These are phyloP conservation scores for Omphalotus guepiniiformis DNA, from an alignment of 768 basidiomycete species.

Conservation along the genomic window DNA sequence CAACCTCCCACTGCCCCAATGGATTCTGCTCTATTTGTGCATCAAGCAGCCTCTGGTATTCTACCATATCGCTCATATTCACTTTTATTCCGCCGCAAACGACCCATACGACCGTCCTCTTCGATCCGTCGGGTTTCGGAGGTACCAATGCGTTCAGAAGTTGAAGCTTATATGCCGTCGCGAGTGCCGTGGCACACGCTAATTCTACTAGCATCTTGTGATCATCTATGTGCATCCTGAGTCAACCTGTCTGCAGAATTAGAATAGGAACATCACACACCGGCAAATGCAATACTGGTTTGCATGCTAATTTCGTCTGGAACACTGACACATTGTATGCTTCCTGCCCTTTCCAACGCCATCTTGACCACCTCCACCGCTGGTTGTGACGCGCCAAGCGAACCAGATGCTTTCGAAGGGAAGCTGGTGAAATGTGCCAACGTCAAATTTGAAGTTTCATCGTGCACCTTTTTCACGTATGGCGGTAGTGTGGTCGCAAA, in stretches of 20 bases:
- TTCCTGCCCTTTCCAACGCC: conserved; percentile 57
- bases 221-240: conserved; percentile 48
- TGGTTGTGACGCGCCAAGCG: conserved; percentile 67
- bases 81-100: conserved; percentile 73
- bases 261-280: conserved; percentile 32
- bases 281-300: conserved; percentile 49
- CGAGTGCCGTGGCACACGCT: conserved; percentile 67
- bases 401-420: conserved; percentile 62
- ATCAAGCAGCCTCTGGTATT: conserved; percentile 40
- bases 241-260: neutral
- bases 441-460: conserved; percentile 39
- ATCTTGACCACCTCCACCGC: conserved; percentile 57
- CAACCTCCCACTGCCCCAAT: conserved; percentile 30
- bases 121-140: conserved; percentile 18
- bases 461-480: conserved; percentile 38
- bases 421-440: conserved; percentile 56
- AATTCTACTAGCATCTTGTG: conserved; percentile 74
- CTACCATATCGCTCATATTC: conserved; percentile 46
- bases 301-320: conserved; percentile 71
- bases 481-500: conserved; percentile 31
- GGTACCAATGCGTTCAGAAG: conserved; percentile 53
- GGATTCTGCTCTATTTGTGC: conserved; percentile 25
- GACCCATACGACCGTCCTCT: conserved; percentile 53
- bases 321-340: conserved; percentile 54
- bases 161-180: conserved; percentile 55